Conservation (phyloP, 202 grass and related monocot species). For the Brachypodium distachyon region DNA sequence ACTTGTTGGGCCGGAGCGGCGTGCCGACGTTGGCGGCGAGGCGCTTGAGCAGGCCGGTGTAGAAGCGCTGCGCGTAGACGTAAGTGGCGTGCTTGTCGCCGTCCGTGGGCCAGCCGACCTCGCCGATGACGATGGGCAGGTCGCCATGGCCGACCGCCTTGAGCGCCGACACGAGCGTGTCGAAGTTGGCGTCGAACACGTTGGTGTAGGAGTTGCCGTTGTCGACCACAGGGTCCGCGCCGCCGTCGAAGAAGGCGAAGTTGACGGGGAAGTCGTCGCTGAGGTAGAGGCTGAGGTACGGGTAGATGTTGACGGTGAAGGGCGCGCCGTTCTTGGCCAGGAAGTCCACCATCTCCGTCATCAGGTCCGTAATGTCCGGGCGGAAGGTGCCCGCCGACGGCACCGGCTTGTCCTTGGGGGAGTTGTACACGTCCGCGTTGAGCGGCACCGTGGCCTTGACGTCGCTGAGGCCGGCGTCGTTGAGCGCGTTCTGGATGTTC, state of each 20-base stretch:
- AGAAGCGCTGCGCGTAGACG: constrained; percentile 63
- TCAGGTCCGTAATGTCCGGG: constrained; percentile 40
- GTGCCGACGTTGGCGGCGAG: constrained; percentile 57
- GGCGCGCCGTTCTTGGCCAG: constrained; percentile 63
- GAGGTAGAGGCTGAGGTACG: constrained; percentile 72
- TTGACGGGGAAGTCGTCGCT: constrained; percentile 70
- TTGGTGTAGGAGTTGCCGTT: constrained; percentile 52
- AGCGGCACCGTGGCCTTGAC: constrained; percentile 84
- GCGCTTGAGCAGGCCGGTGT: constrained; percentile 45
- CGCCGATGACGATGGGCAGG: constrained; percentile 66
- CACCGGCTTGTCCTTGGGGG: constrained; percentile 20
- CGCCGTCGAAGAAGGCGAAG: constrained; percentile 92
- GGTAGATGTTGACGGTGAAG: constrained; percentile 98
- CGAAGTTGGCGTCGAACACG: constrained; percentile 98
- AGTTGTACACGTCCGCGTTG: constrained; percentile 89
- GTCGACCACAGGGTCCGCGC: constrained; percentile 32
- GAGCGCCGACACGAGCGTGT: constrained; percentile 65
- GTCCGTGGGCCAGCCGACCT: constrained; percentile 96
- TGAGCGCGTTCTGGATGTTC: constrained; percentile 84
- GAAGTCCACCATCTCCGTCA: constrained; percentile 79
- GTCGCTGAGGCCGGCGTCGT: constrained; percentile 68
- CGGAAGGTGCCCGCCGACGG: constrained; percentile 71
- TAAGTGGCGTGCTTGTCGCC: constrained; percentile 62
- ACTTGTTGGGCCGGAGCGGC: constrained; percentile 56
- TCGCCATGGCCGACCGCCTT: constrained; percentile 44